Evolutionary conservation across 2,329 filamentous ascomycete genomes (phyloP), one percentile per base, ranked within the genome.

Genomic region (Diaporthe sp.): DNA sequence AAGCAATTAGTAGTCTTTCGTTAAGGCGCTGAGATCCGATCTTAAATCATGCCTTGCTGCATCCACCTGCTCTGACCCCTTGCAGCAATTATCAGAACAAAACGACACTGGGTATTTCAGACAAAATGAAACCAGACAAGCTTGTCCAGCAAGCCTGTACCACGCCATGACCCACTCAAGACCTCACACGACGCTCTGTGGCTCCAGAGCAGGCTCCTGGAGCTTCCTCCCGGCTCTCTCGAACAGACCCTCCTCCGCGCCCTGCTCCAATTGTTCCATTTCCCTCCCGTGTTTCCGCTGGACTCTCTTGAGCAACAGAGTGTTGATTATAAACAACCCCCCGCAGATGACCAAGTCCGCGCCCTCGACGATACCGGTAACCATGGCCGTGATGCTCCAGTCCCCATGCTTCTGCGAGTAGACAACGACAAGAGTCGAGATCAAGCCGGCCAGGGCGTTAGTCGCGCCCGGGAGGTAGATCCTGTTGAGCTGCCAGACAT

Each of bases 401-500:
- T 82, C 78, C 44, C 87, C 87, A 6, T 82, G 78, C 65, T 88
- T 85, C 68, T 87, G 85, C 20, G 86, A 84, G 76, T 90, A 90
- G 3, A 90, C 84, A 77, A 86, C 87, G 10, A 88, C 82, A 4
- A 90, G 77, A 0, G 88, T 89, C 3, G 85, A 86, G 3, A 90
- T 82, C 44, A 90, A 78, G 0, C 89, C 89, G 6, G 87, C 88
- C 15, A 87, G 77, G n/a, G 86, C 86, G 77, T 89, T 89, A 63
- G 89, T 80, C 20, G 85, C 77, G 1, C 84, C 82, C 0, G 85
- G 85, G 75, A 89, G 75, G 77, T 90, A 89, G 12, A 90, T 81
- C 75, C 85, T 84, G 78, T 89, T 88, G 4, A 89, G 82, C 37
- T 90, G 82, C 89, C 88, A 91, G 25, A 90, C 84, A 72, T 90